Percentiles rank a stretch among this genome's conserved stretches.
phyloP scores from a whole-genome alignment of 768 basidiomycete species.

The Boletus tomentosulus region DNA sequence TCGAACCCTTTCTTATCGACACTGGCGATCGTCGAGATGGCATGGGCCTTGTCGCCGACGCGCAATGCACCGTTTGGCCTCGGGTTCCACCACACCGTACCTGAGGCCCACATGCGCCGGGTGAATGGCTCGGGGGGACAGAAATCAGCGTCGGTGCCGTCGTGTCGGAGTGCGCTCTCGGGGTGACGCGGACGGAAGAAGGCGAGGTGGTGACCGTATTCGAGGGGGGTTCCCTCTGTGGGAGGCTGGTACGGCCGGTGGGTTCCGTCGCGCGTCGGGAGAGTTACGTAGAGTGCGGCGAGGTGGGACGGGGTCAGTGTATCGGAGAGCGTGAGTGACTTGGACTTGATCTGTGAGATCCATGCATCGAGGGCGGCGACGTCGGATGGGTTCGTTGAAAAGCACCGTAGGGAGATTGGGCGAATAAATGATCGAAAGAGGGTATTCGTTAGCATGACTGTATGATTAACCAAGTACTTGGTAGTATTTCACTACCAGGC shows the following conservation, averaged over 20 bases:
- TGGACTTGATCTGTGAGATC: conserved; percentile 42
- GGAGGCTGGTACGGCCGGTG: conserved; percentile 41
- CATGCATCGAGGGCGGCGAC: conserved; percentile 44
- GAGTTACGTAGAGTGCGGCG: conserved; percentile 60
- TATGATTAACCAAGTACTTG: too few relatives aligned
- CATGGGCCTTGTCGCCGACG: conserved; percentile 50
- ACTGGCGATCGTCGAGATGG: conserved; percentile 44
- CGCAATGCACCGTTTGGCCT: conserved; percentile 37
- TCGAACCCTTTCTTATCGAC: conserved; percentile 67
- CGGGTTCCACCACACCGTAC: conserved; percentile 58
- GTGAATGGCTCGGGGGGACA: conserved; percentile 71
- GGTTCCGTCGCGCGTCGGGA: conserved; percentile 69
- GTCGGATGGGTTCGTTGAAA: conserved; percentile 13
- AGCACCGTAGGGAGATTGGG: background rate
- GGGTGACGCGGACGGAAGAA: conserved; percentile 71
- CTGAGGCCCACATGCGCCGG: conserved; percentile 80
- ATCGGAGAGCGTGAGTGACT: conserved; percentile 44
- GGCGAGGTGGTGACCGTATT: conserved; percentile 64
- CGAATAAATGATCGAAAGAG: background rate
- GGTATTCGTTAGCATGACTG: background rate
- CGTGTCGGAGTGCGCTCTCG: conserved; percentile 51
- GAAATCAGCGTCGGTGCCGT: conserved; percentile 70
- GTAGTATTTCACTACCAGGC: too few relatives aligned
- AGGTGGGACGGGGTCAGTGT: conserved; percentile 53
- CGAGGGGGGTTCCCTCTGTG: conserved; percentile 38